Conservation (phyloP, 345 rosid genomes). For the Salix exigua region DNA sequence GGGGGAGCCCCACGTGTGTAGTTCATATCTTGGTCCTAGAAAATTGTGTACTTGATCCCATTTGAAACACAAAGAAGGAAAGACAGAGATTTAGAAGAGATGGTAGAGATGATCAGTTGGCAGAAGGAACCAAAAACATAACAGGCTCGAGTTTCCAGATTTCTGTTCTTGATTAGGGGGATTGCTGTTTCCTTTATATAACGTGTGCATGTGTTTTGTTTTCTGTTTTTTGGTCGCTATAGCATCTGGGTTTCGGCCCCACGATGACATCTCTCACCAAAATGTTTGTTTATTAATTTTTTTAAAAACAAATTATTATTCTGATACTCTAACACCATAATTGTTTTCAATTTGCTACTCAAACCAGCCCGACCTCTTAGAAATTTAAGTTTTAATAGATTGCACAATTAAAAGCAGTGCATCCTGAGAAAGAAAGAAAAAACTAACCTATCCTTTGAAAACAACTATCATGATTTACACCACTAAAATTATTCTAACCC, state of each 20-base stretch:
- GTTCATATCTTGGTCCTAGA: constrained; percentile 15
- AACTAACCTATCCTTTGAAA: too few species aligned
- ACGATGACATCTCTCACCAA: too few species aligned
- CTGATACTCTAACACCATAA: too few species aligned
- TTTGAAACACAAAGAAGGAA: neutral
- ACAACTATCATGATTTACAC: too few species aligned
- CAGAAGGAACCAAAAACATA: neutral
- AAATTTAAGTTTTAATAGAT: too few species aligned
- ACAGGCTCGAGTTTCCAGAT: neutral
- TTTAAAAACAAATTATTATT: too few species aligned
- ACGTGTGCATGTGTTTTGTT: neutral
- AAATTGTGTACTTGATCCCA: neutral
- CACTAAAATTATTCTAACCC: too few species aligned
- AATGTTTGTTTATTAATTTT: too few species aligned
- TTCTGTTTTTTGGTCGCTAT: neutral
- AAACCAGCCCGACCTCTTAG: too few species aligned
- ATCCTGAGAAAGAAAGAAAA: too few species aligned
- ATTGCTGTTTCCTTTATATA: neutral
- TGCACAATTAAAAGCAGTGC: too few species aligned
- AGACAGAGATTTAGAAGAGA: neutral
- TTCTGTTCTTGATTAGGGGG: neutral
- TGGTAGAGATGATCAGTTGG: neutral
- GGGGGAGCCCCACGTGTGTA: constrained; percentile 7
- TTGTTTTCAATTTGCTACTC: too few species aligned
- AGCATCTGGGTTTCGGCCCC: neutral